These are phyloP conservation scores for Cronartium quercuum DNA, from an alignment of 1,284 basidiomycete genomes.

Conservation along the genomic window DNA sequence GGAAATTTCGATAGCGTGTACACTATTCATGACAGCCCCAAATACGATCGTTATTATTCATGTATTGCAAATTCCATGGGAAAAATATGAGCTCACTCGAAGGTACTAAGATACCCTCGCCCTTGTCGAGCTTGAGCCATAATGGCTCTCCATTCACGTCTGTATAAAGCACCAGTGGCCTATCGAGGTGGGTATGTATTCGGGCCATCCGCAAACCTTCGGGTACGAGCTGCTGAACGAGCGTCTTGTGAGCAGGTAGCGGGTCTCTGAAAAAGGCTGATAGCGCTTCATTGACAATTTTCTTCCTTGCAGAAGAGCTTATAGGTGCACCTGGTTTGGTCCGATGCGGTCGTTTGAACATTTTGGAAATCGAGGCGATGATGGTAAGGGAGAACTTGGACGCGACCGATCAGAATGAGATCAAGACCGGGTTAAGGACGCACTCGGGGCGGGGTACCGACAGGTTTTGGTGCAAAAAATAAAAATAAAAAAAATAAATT, in stretches of 20 bases:
- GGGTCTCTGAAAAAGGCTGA: background rate
- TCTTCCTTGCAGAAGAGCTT: constrained; percentile 10
- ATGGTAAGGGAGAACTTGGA: background rate
- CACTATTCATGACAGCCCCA: background rate
- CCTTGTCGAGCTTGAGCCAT: constrained; percentile 5
- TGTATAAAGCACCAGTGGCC: constrained; percentile 3
- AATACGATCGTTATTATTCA: background rate
- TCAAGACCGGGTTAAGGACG: background rate
- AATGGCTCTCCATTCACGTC: constrained; percentile 3
- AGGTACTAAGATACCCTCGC: background rate
- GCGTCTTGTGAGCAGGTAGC: background rate
- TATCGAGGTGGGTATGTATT: constrained; percentile 8
- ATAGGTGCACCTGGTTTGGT: constrained; percentile 8
- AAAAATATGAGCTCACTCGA: background rate
- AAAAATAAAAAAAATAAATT: background rate
- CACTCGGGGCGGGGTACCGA: background rate
- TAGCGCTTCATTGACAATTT: background rate
- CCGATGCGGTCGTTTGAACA: constrained; percentile 24
- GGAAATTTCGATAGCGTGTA: constrained; percentile 15
- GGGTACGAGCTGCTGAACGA: background rate
- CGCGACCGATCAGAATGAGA: background rate
- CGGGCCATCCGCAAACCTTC: background rate
- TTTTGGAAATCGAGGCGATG: background rate
- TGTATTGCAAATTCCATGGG: background rate
- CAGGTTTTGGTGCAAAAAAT: constrained; percentile 4